Conservation (phyloP, 495 filamentous ascomycete species). For the Podospora appendiculata region DNA sequence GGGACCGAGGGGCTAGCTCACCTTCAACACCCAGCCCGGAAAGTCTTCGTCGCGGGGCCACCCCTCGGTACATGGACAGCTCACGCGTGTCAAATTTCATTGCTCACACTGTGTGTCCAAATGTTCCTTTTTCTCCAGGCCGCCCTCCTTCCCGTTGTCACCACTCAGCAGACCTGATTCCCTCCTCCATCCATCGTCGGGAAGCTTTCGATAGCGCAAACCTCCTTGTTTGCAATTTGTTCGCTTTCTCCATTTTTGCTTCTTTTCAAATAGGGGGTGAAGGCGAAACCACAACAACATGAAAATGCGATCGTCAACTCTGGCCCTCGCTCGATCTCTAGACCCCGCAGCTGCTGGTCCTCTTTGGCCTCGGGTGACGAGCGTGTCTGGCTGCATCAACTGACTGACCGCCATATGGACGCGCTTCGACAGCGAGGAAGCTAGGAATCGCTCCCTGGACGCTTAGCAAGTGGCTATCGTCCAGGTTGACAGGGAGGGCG, state of each 20-base stretch:
- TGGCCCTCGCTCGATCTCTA: neutral
- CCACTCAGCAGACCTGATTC: neutral
- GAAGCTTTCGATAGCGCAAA: neutral
- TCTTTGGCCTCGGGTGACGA: neutral
- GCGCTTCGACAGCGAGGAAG: neutral
- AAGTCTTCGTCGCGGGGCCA: neutral
- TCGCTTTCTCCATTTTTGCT: neutral
- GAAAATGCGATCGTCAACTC: neutral
- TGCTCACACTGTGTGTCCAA: conserved; percentile 5
- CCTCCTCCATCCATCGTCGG: neutral
- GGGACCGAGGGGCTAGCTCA: too few relatives aligned
- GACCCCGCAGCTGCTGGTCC: neutral
- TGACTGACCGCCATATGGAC: conserved; percentile 15
- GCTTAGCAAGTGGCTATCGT: too few relatives aligned
- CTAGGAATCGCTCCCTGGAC: neutral
- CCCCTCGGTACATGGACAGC: conserved; percentile 2
- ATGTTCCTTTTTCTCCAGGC: neutral
- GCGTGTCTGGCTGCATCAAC: conserved; percentile 3
- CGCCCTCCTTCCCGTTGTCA: neutral
- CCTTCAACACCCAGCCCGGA: too few relatives aligned
- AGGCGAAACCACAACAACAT: neutral
- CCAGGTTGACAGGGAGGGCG: neutral
- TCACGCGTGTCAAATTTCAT: conserved; percentile 6
- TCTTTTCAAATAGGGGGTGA: neutral
- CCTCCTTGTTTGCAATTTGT: neutral